Evolutionary conservation across 2,329 filamentous ascomycete genomes (phyloP).

Genomic region (Escovopsis sp.): DNA sequence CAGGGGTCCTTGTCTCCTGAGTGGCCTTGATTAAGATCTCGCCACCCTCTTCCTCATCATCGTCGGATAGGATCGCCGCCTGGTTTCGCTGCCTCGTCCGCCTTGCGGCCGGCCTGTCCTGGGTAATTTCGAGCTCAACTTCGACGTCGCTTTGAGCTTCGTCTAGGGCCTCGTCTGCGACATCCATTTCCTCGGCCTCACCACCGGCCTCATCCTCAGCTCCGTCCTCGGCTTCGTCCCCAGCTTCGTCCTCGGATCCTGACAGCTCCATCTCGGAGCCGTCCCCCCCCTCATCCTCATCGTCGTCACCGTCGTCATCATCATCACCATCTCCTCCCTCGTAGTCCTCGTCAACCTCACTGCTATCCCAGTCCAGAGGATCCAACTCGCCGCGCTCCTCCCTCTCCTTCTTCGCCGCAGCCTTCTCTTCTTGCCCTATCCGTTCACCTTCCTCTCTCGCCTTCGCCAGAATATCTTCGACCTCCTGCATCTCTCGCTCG

Average conservation of each 20-base stretch:
- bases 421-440: slow-evolving; percentile 63
- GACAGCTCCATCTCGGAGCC: slow-evolving; percentile 26
- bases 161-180: slow-evolving; percentile 20
- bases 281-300: slow-evolving; percentile 20
- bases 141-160: slow-evolving; percentile 13
- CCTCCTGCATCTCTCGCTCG: slow-evolving; percentile 62
- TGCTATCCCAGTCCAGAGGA: slow-evolving; percentile 40
- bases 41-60: slow-evolving; percentile 39
- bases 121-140: slow-evolving; percentile 18
- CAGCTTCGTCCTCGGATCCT: slow-evolving; percentile 27
- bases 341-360: slow-evolving; percentile 35
- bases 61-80: slow-evolving; percentile 43
- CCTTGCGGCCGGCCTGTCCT: slow-evolving; percentile 24
- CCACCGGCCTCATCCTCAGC: too few relatives aligned
- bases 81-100: slow-evolving; percentile 35
- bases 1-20: slow-evolving; percentile 21
- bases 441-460: slow-evolving; percentile 62
- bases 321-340: slow-evolving; percentile 16
- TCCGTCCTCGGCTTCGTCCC: slow-evolving; percentile 17
- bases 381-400: slow-evolving; percentile 31
- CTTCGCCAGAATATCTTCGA: slow-evolving; percentile 78
- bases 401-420: slow-evolving; percentile 50
- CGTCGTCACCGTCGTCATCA: slow-evolving; percentile 24
- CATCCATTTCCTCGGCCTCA: slow-evolving; percentile 18
- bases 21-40: slow-evolving; percentile 25